phyloP scores from a whole-genome alignment of 495 filamentous ascomycete genomes.

The Xylaria cubensis region DNA sequence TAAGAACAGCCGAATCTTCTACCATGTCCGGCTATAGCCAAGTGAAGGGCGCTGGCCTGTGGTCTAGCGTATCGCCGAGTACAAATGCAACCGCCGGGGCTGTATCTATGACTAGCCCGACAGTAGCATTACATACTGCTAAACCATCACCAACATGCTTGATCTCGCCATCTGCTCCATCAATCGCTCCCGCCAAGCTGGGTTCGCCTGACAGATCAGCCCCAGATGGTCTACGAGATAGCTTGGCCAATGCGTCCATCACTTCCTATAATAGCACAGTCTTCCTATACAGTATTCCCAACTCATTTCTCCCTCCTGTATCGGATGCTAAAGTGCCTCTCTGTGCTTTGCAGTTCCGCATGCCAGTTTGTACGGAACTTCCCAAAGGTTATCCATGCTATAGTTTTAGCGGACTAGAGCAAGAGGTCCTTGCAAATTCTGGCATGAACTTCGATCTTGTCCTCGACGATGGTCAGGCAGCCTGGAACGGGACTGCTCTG shows the following conservation, averaged over 20 bases:
- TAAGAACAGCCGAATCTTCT: neutral
- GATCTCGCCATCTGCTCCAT: constrained; percentile 35
- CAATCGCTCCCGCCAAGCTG: constrained; percentile 33
- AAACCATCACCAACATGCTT: constrained; percentile 30
- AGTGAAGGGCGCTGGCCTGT: constrained; percentile 14
- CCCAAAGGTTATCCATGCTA: constrained; percentile 40
- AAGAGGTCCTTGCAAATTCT: constrained; percentile 35
- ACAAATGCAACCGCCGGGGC: neutral
- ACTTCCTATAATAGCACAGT: constrained; percentile 28
- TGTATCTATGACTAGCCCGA: constrained; percentile 3
- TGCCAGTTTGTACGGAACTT: constrained; percentile 38
- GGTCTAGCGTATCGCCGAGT: constrained; percentile 6
- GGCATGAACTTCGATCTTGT: constrained; percentile 39
- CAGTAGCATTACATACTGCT: neutral
- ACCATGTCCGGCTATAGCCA: constrained; percentile 13
- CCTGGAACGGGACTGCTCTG: constrained; percentile 35
- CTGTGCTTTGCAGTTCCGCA: constrained; percentile 41
- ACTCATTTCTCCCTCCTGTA: constrained; percentile 24
- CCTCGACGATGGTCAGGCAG: constrained; percentile 28
- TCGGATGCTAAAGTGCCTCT: constrained; percentile 15
- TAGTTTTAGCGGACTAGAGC: constrained; percentile 39
- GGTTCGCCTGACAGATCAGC: constrained; percentile 22
- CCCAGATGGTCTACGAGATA: constrained; percentile 20
- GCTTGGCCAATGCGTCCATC: constrained; percentile 27
- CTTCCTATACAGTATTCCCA: constrained; percentile 35